Evolutionary conservation across 192 early-diverging fungal genomes (phyloP).

Genomic region (Chytriomyces hyalinus): DNA sequence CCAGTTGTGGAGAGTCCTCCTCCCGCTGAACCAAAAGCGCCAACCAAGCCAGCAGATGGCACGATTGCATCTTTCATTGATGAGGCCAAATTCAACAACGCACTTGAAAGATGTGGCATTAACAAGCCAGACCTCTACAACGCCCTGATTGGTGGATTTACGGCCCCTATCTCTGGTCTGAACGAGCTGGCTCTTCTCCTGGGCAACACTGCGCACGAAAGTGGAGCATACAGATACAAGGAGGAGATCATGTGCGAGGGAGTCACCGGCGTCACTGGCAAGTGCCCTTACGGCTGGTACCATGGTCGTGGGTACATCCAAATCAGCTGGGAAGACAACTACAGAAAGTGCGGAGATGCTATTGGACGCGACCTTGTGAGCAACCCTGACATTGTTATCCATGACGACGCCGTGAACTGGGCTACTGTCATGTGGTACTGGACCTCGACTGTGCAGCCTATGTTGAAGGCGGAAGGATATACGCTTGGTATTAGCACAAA

Average conservation of each 20-base stretch:
- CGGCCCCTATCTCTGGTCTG: constrained; percentile 2
- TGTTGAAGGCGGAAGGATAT: neutral
- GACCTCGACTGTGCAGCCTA: constrained; percentile 12
- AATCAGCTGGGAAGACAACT: constrained; percentile 12
- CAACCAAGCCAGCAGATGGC: no score
- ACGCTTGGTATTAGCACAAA: neutral
- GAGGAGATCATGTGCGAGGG: constrained; percentile 10
- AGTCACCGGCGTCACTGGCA: neutral
- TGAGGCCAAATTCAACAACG: constrained; percentile 10
- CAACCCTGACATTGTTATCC: constrained; percentile 22
- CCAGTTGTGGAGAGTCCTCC: no score
- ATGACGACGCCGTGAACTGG: constrained; percentile 4
- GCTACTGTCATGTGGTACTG: constrained; percentile 21
- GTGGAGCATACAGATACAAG: neutral
- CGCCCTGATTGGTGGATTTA: neutral
- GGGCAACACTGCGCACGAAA: neutral
- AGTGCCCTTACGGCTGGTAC: constrained; percentile 25
- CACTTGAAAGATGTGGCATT: constrained; percentile 8
- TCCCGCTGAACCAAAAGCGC: no score
- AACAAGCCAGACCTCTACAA: constrained; percentile 1
- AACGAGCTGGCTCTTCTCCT: neutral
- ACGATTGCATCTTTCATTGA: neutral
- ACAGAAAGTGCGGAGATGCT: neutral
- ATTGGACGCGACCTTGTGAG: neutral
- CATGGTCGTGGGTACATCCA: constrained; percentile 26